Evolutionary conservation across 164 flowering plant species (phyloP), one percentile per base, ranked within the genome.

Genomic region (Tinospora cordifolia): DNA sequence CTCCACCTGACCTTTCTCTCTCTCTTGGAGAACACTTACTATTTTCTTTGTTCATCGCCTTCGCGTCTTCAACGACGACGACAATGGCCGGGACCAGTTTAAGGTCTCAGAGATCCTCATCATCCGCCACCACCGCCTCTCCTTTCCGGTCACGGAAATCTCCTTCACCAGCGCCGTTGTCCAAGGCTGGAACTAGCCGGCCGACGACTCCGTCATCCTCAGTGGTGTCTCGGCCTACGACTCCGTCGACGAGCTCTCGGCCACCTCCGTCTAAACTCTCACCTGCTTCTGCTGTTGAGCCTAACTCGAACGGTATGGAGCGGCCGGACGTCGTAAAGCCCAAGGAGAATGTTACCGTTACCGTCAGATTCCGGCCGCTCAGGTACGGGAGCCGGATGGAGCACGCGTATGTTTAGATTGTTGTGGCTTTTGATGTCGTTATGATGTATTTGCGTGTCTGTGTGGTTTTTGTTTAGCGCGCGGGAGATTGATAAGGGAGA

Each of bases 311-410:
- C 14, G 15, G 41, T 12, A 22, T 41, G 39, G 83, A 83, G 60
- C 77, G 74, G 34, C 76, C 79, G 1, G 87, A 81, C 40, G 15
- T 75, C 30, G 27, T 67, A 79, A 88, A 76, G 74, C 41, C 84
- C 15, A 91, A 89, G 74, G 94, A 91, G 63, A 91, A 88, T 80
- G 90, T 91, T 41, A 88, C 90, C 6, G 97, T 91, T 74, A 91
- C 97, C 0, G 94, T 91, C 67, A 78, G 97, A 62, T 88, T 91
- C 69, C 90, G 97, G 6, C 95, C 95, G 21, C 97, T 91, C 81
- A 91, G 92, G 97, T 89, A 44, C 47, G 26, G 6, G 36, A 30
- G 36, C 4, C 36, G 36, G 36, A 30, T 30, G 36, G 36, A 30
- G 36, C 3, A 10, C 30, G n/a, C 41, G 66, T 15, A 25, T 15